Evolutionary conservation across 345 rosid species (phyloP).

Genomic region (Dipteronia sinensis): DNA sequence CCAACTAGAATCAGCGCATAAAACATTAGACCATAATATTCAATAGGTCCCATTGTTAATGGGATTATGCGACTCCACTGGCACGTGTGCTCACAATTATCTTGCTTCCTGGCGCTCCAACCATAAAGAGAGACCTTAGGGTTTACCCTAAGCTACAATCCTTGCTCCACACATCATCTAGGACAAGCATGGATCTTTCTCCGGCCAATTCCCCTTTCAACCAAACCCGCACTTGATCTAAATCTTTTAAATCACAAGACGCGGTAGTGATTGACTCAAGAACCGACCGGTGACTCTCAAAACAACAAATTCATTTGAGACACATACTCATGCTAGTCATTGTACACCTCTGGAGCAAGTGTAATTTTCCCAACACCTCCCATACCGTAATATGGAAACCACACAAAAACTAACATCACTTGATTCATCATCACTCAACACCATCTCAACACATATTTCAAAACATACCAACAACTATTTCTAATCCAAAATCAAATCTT

Average conservation of each 20-base stretch:
- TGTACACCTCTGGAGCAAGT: neutral
- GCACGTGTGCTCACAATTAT: neutral
- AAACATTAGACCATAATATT: too few relatives aligned
- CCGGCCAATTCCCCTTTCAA: neutral
- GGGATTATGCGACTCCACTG: too few relatives aligned
- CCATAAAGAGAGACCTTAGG: neutral
- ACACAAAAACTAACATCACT: neutral
- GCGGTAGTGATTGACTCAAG: neutral
- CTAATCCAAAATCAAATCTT: neutral
- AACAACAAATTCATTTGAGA: neutral
- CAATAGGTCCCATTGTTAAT: too few relatives aligned
- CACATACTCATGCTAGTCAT: neutral
- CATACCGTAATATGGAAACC: neutral
- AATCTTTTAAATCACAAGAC: neutral
- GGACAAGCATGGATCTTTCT: neutral
- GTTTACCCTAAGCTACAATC: neutral
- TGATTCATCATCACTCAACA: neutral
- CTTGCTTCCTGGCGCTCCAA: neutral
- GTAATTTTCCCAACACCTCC: neutral
- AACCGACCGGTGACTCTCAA: neutral
- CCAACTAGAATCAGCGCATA: too few relatives aligned
- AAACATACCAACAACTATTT: too few relatives aligned
- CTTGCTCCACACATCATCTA: slow-evolving; percentile 1
- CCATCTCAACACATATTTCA: neutral
- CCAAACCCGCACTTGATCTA: neutral